Percentiles rank a stretch among this genome's conserved stretches.
Conservation (phyloP, 192 early-diverging fungal genomes). For the Powellomyces hirtus region DNA sequence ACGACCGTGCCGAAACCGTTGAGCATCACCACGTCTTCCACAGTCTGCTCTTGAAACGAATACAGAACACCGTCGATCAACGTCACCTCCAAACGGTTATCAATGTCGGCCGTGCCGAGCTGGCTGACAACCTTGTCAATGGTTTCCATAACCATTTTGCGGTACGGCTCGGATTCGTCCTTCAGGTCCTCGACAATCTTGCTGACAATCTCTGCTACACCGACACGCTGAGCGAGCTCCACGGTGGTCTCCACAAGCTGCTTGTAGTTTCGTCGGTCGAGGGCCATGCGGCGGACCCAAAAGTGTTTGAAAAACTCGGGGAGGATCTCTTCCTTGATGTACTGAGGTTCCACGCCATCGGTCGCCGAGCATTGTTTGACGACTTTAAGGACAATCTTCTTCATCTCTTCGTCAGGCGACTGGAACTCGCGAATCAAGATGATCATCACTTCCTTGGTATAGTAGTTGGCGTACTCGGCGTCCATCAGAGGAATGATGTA, state of each 20-base stretch:
- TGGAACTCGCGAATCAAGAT: conserved; percentile 94
- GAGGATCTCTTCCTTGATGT: conserved; percentile 87
- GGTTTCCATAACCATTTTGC: conserved; percentile 98
- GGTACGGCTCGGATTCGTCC: conserved; percentile 89
- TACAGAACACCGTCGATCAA: conserved; percentile 96
- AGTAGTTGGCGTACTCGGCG: conserved; percentile 88
- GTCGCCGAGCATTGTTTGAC: conserved; percentile 95
- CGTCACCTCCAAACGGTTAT: conserved; percentile 86
- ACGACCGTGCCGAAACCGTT: conserved; percentile 96
- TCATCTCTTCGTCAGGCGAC: conserved; percentile 98
- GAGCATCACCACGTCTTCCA: conserved; percentile 88
- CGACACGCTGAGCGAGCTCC: conserved; percentile 89
- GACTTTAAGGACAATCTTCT: conserved; percentile 96
- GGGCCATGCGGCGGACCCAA: conserved; percentile 96
- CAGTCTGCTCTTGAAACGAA: conserved; percentile 98
- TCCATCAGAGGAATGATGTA: conserved; percentile 99
- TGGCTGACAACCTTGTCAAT: conserved; percentile 73
- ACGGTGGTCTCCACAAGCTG: conserved; percentile 96
- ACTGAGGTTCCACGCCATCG: conserved; percentile 81
- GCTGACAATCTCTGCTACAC: conserved; percentile 84
- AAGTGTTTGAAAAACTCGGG: conserved; percentile 95
- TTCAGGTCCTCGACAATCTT: conserved; percentile 90
- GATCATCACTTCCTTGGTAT: conserved; percentile 91
- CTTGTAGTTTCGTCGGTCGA: conserved; percentile 89
- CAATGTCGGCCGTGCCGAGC: conserved; percentile 89